A percentile compares a stretch with the other conserved stretches of the same genome.
Evolutionary conservation across 2,329 filamentous ascomycete genomes (phyloP).

Genomic region (Diplodia mutila): DNA sequence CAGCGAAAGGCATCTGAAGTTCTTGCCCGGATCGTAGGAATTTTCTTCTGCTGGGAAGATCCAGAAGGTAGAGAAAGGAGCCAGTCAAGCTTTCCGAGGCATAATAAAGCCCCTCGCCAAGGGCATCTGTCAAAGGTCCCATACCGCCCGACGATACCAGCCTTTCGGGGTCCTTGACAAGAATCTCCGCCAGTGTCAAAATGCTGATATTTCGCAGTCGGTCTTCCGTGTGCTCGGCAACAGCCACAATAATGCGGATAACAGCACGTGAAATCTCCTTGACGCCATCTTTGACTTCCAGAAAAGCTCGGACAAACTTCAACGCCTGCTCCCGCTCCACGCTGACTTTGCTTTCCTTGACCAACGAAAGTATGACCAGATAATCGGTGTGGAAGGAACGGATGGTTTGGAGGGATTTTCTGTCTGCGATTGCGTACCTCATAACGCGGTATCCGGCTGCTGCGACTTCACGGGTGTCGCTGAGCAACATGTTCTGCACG

Average conservation of each 20-base stretch:
- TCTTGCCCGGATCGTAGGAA: constrained; percentile 88
- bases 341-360: constrained; percentile 95
- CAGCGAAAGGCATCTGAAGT: constrained; percentile 81
- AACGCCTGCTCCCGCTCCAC: constrained; percentile 95
- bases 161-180: constrained; percentile 81
- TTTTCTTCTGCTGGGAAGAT: constrained; percentile 77
- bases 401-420: constrained; percentile 86
- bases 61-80: constrained; percentile 87
- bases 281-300: constrained; percentile 93
- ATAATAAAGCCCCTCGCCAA: constrained; percentile 88
- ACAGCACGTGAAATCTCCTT: constrained; percentile 85
- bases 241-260: constrained; percentile 84
- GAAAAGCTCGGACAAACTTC: constrained; percentile 92
- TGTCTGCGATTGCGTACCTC: constrained; percentile 90
- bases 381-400: constrained; percentile 88
- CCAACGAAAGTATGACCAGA: constrained; percentile 85
- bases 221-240: constrained; percentile 85
- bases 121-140: constrained; percentile 83
- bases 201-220: constrained; percentile 87
- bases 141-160: constrained; percentile 84
- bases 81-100: constrained; percentile 86
- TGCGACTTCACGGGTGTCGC: constrained; percentile 92
- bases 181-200: constrained; percentile 88
- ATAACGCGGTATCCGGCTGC: constrained; percentile 93
- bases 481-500: constrained; percentile 94